phyloP scores from a whole-genome alignment of 768 basidiomycete genomes.

The Mrakia frigida region DNA sequence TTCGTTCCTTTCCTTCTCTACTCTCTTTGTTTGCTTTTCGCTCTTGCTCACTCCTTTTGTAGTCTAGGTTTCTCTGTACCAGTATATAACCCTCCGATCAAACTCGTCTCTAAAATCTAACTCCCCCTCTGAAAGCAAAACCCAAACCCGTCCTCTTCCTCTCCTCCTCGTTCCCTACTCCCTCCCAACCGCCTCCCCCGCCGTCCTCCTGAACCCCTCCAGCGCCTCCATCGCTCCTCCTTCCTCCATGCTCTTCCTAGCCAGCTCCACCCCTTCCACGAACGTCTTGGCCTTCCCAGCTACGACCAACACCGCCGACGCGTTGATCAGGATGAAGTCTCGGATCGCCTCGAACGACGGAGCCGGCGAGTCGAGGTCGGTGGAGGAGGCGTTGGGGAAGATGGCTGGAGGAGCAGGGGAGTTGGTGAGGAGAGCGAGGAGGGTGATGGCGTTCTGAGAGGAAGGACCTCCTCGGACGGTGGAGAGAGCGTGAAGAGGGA shows the following conservation, averaged over 20 bases:
- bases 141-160: too few relatives aligned
- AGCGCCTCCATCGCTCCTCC: constrained; percentile 48
- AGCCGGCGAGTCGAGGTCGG: not conserved
- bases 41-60: too few relatives aligned
- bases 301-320: constrained; percentile 79
- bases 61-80: not conserved
- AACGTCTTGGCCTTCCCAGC: constrained; percentile 68
- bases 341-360: constrained; percentile 52
- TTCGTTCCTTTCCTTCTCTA: not conserved
- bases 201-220: constrained; percentile 45
- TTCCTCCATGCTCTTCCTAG: constrained; percentile 49
- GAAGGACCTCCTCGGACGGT: constrained; percentile 70
- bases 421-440: constrained; percentile 57
- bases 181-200: constrained; percentile 36
- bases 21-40: not conserved
- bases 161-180: not conserved
- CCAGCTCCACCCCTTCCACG: constrained; percentile 65
- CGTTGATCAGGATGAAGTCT: constrained; percentile 86
- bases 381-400: constrained; percentile 36
- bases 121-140: too few relatives aligned
- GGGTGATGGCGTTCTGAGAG: constrained; percentile 69
- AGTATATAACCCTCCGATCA: not conserved
- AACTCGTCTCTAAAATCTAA: too few relatives aligned
- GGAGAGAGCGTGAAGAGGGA: constrained; percentile 62
- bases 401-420: constrained; percentile 28